Evolutionary conservation across 2,329 filamentous ascomycete species (phyloP), one percentile per base, ranked within the genome.

Genomic region (Pseudogymnoascus sp.): DNA sequence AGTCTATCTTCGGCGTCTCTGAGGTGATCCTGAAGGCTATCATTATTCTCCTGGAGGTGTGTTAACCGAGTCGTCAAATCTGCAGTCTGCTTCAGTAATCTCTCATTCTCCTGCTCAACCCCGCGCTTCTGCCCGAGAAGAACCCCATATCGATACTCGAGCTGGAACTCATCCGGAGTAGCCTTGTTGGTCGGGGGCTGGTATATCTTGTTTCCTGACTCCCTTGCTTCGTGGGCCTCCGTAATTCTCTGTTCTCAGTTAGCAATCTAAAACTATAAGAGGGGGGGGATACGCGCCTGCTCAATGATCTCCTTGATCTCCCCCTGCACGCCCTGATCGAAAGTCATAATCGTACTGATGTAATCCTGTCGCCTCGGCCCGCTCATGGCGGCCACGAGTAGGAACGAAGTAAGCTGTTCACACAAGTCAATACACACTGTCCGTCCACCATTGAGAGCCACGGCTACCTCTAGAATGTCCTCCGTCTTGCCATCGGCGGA

Each of bases 311-410:
- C 70, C 37, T 66, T 67, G 50, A 74, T 70, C 44, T 79, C 76
- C 42, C 73, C 73, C 66, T 81, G 79, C 8, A 75, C 75, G 10
- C 75, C 71, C 28, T 73, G 72, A 66, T 80, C 78, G 28, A 81
- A 69, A 60, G 67, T 72, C 63, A 76, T 75, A 40, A 83, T 78
- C 21, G 74, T 73, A 6, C 72, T 73, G 50, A 88, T 78, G 70
- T 85, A 86, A 69, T 76, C 76, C 35, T 78, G 77, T 63, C 80
- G 80, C 62, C 84, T 80, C 25, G 83, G 80, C 11, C 84, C 85
- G 70, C 82, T 80, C 66, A 86, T 81, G 25, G 84, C 84, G n/a
- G 80, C 80, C 63, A 86, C 81, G 21, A 89, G 77, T 71, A 88
- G 80, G 63, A 88, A 78, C 64, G 84, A 84, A 44, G 89, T 76